phyloP scores from a whole-genome alignment of 495 filamentous ascomycete genomes.

The Niebla homalea region DNA sequence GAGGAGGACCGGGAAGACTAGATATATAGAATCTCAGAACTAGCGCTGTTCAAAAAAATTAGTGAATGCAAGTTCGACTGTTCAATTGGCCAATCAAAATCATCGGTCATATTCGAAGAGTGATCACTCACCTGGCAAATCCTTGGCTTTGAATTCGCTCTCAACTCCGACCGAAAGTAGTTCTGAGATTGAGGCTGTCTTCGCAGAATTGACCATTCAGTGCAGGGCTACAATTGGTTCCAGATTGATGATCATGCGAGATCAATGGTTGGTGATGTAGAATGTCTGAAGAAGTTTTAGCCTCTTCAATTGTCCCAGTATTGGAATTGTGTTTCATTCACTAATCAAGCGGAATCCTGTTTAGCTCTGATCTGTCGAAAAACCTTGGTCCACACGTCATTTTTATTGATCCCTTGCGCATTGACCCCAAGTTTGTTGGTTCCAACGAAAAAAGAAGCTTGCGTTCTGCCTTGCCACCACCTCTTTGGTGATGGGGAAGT shows the following conservation, averaged over 20 bases:
- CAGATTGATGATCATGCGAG: too few relatives aligned
- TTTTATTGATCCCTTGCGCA: constrained; percentile 2
- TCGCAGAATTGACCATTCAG: too few relatives aligned
- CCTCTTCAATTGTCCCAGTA: neutral
- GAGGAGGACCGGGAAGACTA: neutral
- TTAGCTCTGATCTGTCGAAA: constrained; percentile 5
- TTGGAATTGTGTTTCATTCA: neutral
- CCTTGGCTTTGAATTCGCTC: too few relatives aligned
- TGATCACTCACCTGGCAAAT: too few relatives aligned
- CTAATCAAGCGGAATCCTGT: neutral
- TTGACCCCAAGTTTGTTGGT: constrained; percentile 4
- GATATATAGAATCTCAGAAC: neutral
- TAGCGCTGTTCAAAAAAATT: neutral
- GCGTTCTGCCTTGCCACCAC: constrained; percentile 19
- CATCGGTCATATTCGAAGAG: too few relatives aligned
- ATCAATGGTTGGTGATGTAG: too few relatives aligned
- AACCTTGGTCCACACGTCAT: constrained; percentile 8
- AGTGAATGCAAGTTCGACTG: neutral
- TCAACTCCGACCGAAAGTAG: too few relatives aligned
- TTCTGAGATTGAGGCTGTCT: too few relatives aligned
- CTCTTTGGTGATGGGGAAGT: constrained; percentile 7
- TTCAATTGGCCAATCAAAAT: neutral
- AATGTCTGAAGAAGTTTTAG: neutral
- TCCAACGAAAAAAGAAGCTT: constrained; percentile 10
- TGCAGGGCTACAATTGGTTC: too few relatives aligned